Evolutionary conservation across 495 filamentous ascomycete species (phyloP), one percentile per base, ranked within the genome.

Genomic region (Penicillium robsamsonii): DNA sequence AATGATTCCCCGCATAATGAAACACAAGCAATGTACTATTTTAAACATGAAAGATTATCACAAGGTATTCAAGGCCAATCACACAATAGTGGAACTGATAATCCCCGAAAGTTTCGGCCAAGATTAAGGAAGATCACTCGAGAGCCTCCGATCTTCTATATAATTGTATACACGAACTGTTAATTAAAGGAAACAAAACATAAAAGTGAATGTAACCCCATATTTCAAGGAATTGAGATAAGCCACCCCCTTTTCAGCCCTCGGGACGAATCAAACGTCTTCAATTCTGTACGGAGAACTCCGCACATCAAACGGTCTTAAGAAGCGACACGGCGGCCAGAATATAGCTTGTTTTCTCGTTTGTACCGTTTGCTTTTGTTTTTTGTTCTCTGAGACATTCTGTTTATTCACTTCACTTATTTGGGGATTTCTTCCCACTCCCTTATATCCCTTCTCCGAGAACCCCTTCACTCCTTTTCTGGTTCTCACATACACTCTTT

Each of bases 241-340:
- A 52, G 50, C 50, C 50, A 52, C 50, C 50, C 50, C 50, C 50
- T 52, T 52, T 52, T 43, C 17, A 52, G 10, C 38, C 42, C 33
- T 17, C 13, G 8, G 11, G 22, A 29, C 49, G 37, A 52, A 41
- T 40, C 37, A 52, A 52, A 40, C 44, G n/a, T 45, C 41, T 38
- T 38, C 35, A 38, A 38, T 17, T 17, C n/a, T 35, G 15, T 10
- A 31, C 30, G 30, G 15, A n/a, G 17, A 13, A 29, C 48, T 38
- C 20, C 48, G 22, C 35, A 29, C 17, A 22, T 12, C 4, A 5
- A 30, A 50, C 10, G 17, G 50, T 40, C 27, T 43, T n/a, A n/a
- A 43, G 24, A 52, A 30, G 15, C 50, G 50, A 43, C 43, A 43
- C 38, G n/a, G 5, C 17, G 2, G n/a, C 35, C n/a, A 2, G 8